Conservation (phyloP, 495 filamentous ascomycete genomes). For the Penicillium psychrofluorescens region DNA sequence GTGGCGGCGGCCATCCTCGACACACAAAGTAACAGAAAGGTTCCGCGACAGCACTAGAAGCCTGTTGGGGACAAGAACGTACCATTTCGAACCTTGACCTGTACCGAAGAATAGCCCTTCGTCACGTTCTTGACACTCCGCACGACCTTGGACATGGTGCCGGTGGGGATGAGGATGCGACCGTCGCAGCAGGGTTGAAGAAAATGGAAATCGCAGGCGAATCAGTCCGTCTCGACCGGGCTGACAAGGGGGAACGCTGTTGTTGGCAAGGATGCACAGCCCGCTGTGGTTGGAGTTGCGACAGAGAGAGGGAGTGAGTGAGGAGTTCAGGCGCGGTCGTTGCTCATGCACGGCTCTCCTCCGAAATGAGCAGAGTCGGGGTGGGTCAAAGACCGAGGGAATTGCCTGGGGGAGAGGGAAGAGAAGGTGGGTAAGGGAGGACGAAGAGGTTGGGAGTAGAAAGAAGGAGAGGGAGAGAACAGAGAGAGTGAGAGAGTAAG, state of each 20-base stretch:
- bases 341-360: constrained; percentile 1
- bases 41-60: neutral
- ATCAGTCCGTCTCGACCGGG: neutral
- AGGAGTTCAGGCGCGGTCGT: constrained; percentile 6
- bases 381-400: neutral
- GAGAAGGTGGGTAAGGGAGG: constrained; percentile 3
- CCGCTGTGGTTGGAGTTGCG: constrained; percentile 11
- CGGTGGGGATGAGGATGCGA: constrained; percentile 13
- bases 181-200: constrained; percentile 4
- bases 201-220: constrained; percentile 5
- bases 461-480: constrained; percentile 4
- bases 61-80: constrained; percentile 23
- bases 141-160: constrained; percentile 90
- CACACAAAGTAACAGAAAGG: neutral
- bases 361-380: neutral
- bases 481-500: constrained; percentile 15
- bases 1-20: neutral
- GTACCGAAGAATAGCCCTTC: constrained; percentile 93
- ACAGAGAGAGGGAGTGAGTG: constrained; percentile 16
- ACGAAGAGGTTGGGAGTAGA: constrained; percentile 1
- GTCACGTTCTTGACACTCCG: constrained; percentile 99
- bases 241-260: too few relatives aligned
- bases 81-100: constrained; percentile 99
- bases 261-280: constrained; percentile 19
- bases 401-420: neutral